Evolutionary conservation across 139 green algal species (phyloP).

Genomic region (Tetraselmis striata): DNA sequence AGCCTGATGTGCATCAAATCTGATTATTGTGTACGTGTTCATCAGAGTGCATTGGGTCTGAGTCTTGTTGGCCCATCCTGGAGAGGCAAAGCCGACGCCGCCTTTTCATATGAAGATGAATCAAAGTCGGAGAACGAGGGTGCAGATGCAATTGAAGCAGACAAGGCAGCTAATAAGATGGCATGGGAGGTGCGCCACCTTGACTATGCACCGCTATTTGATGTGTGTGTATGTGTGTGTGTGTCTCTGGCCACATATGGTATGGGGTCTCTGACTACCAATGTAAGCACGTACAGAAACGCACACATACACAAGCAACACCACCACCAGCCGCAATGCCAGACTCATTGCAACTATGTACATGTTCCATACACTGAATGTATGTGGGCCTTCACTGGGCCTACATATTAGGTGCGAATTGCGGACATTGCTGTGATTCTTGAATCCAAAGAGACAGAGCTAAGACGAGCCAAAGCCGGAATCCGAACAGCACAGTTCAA

Average conservation of each 20-base stretch:
- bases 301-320: no score
- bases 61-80: slow-evolving; percentile 14
- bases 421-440: not conserved
- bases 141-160: not conserved
- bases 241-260: not conserved
- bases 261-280: not conserved
- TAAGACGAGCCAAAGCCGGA: not conserved
- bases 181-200: not conserved
- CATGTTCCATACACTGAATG: no score
- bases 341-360: no score
- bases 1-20: not conserved
- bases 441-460: not conserved
- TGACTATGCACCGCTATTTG: not conserved
- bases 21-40: no score
- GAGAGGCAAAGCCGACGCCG: slow-evolving; percentile 1
- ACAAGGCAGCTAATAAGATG: no score
- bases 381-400: no score
- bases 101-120: not conserved
- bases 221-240: not conserved
- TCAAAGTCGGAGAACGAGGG: not conserved
- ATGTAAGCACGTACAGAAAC: no score
- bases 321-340: no score
- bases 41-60: slow-evolving; percentile 14
- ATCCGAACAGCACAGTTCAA: not conserved
- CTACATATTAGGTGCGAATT: no score